Conservation (phyloP, 805 yeast species). For the Candida argentea region DNA sequence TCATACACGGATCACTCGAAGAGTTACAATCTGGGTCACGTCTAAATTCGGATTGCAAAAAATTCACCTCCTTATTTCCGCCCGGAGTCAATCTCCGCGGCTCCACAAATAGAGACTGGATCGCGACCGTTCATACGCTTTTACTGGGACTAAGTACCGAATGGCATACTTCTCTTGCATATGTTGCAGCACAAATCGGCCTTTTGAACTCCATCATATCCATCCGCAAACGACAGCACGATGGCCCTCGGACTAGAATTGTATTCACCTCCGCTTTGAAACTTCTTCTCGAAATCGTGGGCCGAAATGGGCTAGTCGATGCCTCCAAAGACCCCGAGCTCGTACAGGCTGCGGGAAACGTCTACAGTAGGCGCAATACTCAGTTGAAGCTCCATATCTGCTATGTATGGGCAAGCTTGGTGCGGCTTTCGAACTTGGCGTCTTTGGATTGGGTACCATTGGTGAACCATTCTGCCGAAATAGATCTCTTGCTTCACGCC, state of each 20-base stretch:
- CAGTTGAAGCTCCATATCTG: constrained; percentile 21
- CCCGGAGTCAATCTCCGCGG: no score
- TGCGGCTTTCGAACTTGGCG: constrained; percentile 21
- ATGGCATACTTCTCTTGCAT: constrained; percentile 7
- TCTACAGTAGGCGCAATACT: constrained; percentile 9
- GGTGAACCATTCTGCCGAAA: constrained; percentile 11
- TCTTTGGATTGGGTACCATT: constrained; percentile 16
- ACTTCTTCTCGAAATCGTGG: constrained; percentile 9
- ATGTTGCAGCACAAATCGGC: constrained; percentile 12
- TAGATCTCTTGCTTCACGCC: constrained; percentile 10
- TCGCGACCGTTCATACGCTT: no score
- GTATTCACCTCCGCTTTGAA: constrained; percentile 12
- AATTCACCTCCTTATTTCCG: no score
- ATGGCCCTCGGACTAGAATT: constrained; percentile 7
- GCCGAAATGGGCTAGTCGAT: constrained; percentile 8
- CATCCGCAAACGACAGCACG: constrained; percentile 10
- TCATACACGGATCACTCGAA: constrained; percentile 23
- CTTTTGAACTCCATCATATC: constrained; percentile 14
- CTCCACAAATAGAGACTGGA: no score
- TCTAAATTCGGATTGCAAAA: no score
- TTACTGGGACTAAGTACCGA: constrained; percentile 1
- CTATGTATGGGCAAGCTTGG: constrained; percentile 24
- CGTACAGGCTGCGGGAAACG: constrained; percentile 11
- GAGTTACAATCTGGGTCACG: no score
- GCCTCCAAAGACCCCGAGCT: constrained; percentile 28